phyloP scores from a whole-genome alignment of 192 early-diverging fungal genomes.

The Phlyctochytrium planicorne region DNA sequence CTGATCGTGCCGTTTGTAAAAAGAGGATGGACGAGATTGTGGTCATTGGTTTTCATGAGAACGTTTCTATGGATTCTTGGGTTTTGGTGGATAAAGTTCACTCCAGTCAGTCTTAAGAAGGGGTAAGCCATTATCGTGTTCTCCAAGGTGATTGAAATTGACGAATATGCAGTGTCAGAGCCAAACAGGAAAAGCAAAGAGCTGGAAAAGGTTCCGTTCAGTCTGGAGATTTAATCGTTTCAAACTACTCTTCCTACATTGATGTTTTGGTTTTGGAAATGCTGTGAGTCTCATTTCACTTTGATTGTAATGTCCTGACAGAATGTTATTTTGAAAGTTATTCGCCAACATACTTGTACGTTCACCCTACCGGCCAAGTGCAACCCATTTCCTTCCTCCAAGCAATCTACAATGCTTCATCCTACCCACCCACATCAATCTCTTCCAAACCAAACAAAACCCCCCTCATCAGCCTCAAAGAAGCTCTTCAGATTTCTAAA shows the following conservation, averaged over 20 bases:
- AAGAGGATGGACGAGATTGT: neutral
- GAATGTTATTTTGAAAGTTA: neutral
- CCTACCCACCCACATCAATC: neutral
- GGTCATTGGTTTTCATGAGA: neutral
- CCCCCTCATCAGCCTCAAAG: neutral
- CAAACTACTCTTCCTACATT: slow-evolving; percentile 81
- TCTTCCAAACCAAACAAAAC: slow-evolving; percentile 4
- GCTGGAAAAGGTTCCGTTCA: slow-evolving; percentile 9
- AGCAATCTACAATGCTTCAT: neutral
- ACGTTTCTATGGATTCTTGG: neutral
- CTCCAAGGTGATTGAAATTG: neutral
- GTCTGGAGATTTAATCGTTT: slow-evolving; percentile 73
- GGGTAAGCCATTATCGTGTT: neutral
- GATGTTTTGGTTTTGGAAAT: slow-evolving; percentile 72
- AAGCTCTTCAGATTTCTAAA: neutral
- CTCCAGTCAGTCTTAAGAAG: neutral
- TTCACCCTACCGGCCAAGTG: neutral
- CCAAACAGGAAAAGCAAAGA: slow-evolving; percentile 5
- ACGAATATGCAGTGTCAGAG: slow-evolving; percentile 7
- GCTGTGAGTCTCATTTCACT: slow-evolving; percentile 37
- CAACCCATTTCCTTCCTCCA: neutral
- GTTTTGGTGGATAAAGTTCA: neutral
- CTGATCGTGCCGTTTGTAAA: neutral
- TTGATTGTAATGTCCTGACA: neutral
- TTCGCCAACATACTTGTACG: slow-evolving; percentile 9